These are phyloP conservation scores for Fraxinus nigra DNA, from an alignment of 305 asterid species.

Conservation along the genomic window DNA sequence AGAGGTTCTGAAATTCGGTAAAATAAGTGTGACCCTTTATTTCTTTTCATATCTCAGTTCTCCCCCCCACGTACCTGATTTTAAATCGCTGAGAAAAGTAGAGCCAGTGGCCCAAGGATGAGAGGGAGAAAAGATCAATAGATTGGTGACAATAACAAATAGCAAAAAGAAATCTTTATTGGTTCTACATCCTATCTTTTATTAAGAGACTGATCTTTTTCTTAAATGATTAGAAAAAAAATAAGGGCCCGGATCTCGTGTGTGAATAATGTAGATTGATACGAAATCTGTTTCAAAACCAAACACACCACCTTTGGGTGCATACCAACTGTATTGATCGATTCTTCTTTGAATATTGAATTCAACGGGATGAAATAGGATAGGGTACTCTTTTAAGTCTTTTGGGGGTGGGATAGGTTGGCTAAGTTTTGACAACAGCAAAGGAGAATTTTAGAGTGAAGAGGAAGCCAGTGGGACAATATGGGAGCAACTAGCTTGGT, in stretches of 20 bases:
- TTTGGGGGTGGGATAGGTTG: background rate
- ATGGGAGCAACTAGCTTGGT: background rate
- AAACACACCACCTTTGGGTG: background rate
- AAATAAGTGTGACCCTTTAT: background rate
- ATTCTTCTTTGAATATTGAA: background rate
- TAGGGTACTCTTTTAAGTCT: background rate
- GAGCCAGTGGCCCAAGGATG: background rate
- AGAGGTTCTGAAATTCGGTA: background rate
- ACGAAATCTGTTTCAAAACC: background rate
- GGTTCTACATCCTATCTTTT: background rate
- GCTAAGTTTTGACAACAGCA: background rate
- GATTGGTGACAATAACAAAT: background rate
- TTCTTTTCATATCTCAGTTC: background rate
- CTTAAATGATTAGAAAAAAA: background rate
- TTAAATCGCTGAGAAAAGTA: background rate
- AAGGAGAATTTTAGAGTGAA: background rate
- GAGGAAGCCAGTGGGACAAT: background rate
- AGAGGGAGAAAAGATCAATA: background rate
- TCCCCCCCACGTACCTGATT: background rate
- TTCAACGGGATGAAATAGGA: background rate
- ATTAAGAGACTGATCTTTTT: background rate
- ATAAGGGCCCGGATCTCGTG: background rate
- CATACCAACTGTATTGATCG: background rate
- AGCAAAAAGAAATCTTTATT: background rate
- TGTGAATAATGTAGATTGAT: background rate